Conservation (phyloP, 2,329 filamentous ascomycete species). For the Xylariaceae sp. region DNA sequence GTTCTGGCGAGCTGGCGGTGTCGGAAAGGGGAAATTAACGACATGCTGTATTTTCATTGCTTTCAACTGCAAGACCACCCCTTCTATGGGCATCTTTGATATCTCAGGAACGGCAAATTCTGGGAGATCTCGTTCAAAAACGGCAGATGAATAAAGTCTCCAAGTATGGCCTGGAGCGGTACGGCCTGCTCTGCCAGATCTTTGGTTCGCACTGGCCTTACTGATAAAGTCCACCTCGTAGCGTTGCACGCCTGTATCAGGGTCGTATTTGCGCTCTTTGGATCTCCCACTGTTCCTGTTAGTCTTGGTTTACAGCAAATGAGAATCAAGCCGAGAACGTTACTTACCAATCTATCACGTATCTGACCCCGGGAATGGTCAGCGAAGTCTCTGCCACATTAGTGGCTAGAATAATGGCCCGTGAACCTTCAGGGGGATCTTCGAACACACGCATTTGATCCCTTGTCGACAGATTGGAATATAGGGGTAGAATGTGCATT, state of each 20-base stretch:
- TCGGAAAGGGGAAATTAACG: constrained; percentile 93
- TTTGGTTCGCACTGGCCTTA: constrained; percentile 90
- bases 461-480: constrained; percentile 84
- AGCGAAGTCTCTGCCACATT: constrained; percentile 97
- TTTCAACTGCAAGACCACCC: constrained; percentile 89
- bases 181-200: constrained; percentile 88
- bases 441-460: constrained; percentile 93
- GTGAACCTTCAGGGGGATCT: constrained; percentile 72
- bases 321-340: not conserved
- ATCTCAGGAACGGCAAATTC: constrained; percentile 88
- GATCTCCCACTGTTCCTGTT: constrained; percentile 61
- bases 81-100: constrained; percentile 85
- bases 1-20: constrained; percentile 72
- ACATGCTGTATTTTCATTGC: constrained; percentile 89
- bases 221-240: constrained; percentile 97
- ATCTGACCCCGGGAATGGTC: constrained; percentile 87
- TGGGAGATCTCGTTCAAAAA: constrained; percentile 85
- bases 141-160: constrained; percentile 86
- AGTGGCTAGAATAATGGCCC: constrained; percentile 85
- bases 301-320: not conserved
- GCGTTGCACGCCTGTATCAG: constrained; percentile 85
- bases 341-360: constrained; percentile 62
- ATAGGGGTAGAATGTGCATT: constrained; percentile 88
- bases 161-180: constrained; percentile 97
- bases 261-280: constrained; percentile 88